Evolutionary conservation across 257 asterid genomes (phyloP).

Genomic region (Plantago major): DNA sequence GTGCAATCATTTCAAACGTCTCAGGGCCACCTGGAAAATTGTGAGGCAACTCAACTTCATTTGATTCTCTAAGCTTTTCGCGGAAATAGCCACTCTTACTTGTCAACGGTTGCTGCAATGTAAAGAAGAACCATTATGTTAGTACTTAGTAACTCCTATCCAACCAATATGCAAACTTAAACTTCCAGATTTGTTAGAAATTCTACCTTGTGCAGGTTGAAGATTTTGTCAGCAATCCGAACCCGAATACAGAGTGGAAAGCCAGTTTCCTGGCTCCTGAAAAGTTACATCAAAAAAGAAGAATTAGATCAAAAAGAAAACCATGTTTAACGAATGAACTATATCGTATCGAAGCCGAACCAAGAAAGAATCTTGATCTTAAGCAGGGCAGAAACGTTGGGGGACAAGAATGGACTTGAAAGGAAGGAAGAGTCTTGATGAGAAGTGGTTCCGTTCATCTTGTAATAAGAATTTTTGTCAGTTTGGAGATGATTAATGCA

Average conservation of each 20-base stretch:
- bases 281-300: conserved; percentile 5
- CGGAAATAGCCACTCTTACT: conserved; percentile 61
- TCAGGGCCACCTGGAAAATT: conserved; percentile 67
- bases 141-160: too few species aligned
- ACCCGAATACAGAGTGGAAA: conserved; percentile 52
- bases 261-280: conserved; percentile 76
- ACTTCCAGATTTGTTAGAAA: not conserved
- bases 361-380: conserved; percentile 72
- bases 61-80: conserved; percentile 43
- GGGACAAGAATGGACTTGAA: conserved; percentile 54
- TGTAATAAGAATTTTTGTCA: conserved; percentile 11
- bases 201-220: conserved; percentile 65
- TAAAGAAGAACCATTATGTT: not conserved
- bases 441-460: conserved; percentile 23
- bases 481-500: not conserved
- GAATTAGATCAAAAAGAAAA: not conserved
- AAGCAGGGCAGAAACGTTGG: conserved; percentile 58
- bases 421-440: conserved; percentile 25
- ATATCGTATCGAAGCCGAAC: conserved; percentile 23
- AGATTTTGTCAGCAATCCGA: conserved; percentile 46
- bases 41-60: conserved; percentile 47
- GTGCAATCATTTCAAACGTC: conserved; percentile 60
- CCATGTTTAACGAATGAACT: not conserved
- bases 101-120: conserved; percentile 44
- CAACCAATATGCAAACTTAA: not conserved